These are phyloP conservation scores for Litsea cubeba DNA, from an alignment of 164 flowering plant genomes.

Conservation along the genomic window DNA sequence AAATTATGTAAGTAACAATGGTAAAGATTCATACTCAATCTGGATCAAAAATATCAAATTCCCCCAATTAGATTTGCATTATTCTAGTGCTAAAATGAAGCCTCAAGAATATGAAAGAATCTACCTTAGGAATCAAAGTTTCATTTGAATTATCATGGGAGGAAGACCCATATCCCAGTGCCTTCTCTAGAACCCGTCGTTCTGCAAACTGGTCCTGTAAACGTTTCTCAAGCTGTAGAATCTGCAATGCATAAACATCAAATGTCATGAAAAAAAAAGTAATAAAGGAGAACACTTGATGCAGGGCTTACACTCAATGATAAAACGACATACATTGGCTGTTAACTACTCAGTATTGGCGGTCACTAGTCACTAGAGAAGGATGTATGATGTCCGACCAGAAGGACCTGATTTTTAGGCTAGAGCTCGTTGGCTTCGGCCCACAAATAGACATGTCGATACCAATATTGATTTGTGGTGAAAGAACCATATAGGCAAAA, in stretches of 20 bases:
- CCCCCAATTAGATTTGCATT: no score
- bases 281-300: not conserved
- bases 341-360: not conserved
- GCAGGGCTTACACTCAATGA: not conserved
- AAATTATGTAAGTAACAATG: no score
- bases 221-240: conserved; percentile 52
- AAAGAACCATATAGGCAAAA: not conserved
- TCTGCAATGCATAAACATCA: conserved; percentile 29
- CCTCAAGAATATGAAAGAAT: not conserved
- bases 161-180: conserved; percentile 37
- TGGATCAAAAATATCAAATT: no score
- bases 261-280: not conserved
- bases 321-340: not conserved
- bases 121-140: conserved; percentile 53
- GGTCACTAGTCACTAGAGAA: not conserved
- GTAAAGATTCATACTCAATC: no score
- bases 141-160: conserved; percentile 25
- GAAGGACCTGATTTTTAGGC: not conserved
- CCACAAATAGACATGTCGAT: not conserved
- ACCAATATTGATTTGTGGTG: not conserved
- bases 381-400: not conserved
- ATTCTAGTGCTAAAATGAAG: no score
- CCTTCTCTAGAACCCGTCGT: conserved; percentile 54
- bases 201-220: conserved; percentile 50
- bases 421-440: not conserved